Percentiles rank a stretch among this genome's conserved stretches.
These are phyloP conservation scores for Gelatoporia subvermispora DNA, from an alignment of 768 basidiomycete species.

Conservation along the genomic window DNA sequence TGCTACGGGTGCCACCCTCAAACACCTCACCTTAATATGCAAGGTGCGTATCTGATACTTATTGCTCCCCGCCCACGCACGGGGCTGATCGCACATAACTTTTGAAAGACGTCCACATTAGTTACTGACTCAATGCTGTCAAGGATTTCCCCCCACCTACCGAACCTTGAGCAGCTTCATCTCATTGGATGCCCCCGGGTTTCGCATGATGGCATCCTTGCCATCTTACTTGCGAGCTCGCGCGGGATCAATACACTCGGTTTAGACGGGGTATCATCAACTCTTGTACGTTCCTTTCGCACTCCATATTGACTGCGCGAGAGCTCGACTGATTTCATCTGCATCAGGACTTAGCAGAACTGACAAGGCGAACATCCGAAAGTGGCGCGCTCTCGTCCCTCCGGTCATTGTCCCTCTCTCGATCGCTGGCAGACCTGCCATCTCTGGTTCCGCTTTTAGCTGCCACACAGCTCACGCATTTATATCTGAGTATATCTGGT, in stretches of 20 bases:
- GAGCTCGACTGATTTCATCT: not conserved
- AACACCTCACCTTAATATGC: constrained; percentile 62
- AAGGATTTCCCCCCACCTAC: constrained; percentile 43
- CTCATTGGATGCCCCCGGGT: constrained; percentile 68
- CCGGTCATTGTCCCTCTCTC: constrained; percentile 53
- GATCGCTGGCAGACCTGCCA: no score
- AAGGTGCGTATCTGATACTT: constrained; percentile 39
- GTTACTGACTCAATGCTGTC: constrained; percentile 56
- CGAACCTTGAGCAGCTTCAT: constrained; percentile 49
- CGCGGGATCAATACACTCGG: constrained; percentile 48
- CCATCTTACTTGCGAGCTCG: constrained; percentile 40
- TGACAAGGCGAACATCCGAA: constrained; percentile 35
- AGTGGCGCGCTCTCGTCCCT: constrained; percentile 38
- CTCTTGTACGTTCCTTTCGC: constrained; percentile 45
- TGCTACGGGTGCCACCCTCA: constrained; percentile 40
- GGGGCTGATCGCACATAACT: not conserved
- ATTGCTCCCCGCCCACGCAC: no score
- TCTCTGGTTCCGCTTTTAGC: constrained; percentile 29
- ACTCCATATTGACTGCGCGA: constrained; percentile 1
- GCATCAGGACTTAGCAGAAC: constrained; percentile 46
- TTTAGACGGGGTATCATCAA: constrained; percentile 56
- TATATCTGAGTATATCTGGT: no score
- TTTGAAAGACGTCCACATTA: constrained; percentile 45
- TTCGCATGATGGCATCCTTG: constrained; percentile 54
- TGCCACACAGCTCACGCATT: constrained; percentile 6